Evolutionary conservation across 768 basidiomycete species (phyloP), one percentile per base, ranked within the genome.

Genomic region (Boletus huronensis): DNA sequence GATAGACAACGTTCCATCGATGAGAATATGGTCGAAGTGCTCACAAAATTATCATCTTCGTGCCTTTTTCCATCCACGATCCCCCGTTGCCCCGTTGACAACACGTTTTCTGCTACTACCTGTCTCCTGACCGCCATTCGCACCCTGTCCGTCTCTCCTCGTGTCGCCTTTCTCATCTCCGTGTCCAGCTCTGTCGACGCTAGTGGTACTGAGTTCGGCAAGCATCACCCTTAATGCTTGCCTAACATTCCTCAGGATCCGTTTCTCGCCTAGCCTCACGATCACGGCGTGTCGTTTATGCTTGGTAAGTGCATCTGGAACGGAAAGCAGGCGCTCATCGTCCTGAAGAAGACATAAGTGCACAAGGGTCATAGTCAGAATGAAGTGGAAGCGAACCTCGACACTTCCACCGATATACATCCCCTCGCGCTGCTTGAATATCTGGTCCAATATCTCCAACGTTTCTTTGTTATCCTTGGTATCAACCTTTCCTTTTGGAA

Each of bases 241-340:
- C 41, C 74, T 60, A 0, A 70, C 55, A 1, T 58, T 60, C 3
- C 62, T 64, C 50, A 94, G 63, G 13, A 93, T 83, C 23, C 79
- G 72, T 72, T 93, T 93, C 74, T 95, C 93, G 5, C 90, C 89
- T 10, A 90, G 66, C 34, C 93, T 79, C 13, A 93, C 90, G 43
- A 88, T 72, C 8, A 86, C 65, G 1, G 93, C 92, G 54, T 84
- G 75, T 54, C 74, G 75, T 62, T 76, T 79, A 59, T 83, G 82
- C 49, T 73, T 53, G 5, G 76, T 52, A 2, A 81, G 64, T n/a
- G 51, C 53, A 8, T 53, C 52, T 8, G 38, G 23, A 16, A 52
- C 45, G 14, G 55, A 58, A 19, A 78, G 69, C 5, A 84, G 69
- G 11, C 55, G 51, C 52, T 77, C 75, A 49, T 88, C 84, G 40